Conservation (phyloP, 163 green algal genomes). For the Coccomyxa subellipsoidea region DNA sequence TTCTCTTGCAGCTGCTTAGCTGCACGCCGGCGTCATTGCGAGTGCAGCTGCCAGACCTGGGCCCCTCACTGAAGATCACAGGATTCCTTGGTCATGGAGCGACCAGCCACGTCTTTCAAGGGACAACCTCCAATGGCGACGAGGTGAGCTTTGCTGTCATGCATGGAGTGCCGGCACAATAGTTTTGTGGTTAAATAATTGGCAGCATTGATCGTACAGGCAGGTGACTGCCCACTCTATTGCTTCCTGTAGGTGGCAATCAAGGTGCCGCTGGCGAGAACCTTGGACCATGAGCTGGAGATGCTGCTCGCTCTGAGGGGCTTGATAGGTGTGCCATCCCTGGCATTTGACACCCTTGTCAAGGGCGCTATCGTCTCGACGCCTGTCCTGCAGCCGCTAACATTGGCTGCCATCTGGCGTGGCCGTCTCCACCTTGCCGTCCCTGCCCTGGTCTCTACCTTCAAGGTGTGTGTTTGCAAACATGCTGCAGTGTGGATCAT, state of each 20-base stretch:
- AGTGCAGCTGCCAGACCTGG: constrained; percentile 23
- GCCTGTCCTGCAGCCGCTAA: constrained; percentile 6
- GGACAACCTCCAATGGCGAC: too few relatives aligned
- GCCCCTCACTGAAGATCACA: constrained; percentile 9
- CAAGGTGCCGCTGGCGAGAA: background rate
- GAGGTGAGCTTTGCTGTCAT: too few relatives aligned
- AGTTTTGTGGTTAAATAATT: too few relatives aligned
- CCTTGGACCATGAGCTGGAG: background rate
- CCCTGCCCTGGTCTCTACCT: background rate
- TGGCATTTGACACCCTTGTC: constrained; percentile 1
- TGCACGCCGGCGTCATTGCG: constrained; percentile 5
- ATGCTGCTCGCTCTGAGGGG: constrained; percentile 3
- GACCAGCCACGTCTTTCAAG: constrained; percentile 6
- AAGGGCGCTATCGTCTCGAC: background rate
- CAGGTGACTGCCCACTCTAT: too few relatives aligned
- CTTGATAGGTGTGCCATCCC: background rate
- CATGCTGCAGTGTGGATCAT: constrained; percentile 3
- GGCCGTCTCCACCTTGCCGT: background rate
- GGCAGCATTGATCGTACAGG: too few relatives aligned
- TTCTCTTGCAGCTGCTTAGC: constrained; percentile 21
- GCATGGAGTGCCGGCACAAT: too few relatives aligned
- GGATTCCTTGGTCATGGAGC: constrained; percentile 16
- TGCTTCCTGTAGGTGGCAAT: background rate
- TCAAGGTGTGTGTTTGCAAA: constrained; percentile 7
- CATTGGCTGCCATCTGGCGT: background rate